A percentile compares a stretch with the other conserved stretches of the same genome.
Conservation (phyloP, 140 eudicot genomes). For the Cichorium intybus region DNA sequence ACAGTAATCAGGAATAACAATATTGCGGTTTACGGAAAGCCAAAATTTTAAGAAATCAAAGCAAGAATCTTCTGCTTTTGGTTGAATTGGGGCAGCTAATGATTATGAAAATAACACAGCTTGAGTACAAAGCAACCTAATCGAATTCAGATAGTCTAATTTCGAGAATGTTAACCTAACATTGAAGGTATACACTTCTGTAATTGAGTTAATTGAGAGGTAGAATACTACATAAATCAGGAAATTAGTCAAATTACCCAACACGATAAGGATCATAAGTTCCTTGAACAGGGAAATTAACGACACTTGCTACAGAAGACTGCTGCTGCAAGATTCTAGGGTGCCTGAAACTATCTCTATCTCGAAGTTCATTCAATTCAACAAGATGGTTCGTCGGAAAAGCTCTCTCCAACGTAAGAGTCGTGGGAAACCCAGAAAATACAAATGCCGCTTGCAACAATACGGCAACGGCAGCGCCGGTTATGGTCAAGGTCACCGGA, state of each 20-base stretch:
- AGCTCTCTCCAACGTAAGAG: constrained; percentile 56
- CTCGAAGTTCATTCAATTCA: constrained; percentile 67
- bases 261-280: constrained; percentile 80
- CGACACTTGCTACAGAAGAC: constrained; percentile 48
- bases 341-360: constrained; percentile 64
- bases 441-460: constrained; percentile 35
- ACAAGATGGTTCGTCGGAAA: constrained; percentile 51
- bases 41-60: constrained; percentile 4
- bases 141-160: background rate
- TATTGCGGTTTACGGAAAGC: background rate
- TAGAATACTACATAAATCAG: background rate
- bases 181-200: background rate
- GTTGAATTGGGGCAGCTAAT: background rate
- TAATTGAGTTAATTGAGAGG: background rate
- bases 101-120: constrained; percentile 7
- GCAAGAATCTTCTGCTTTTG: constrained; percentile 21
- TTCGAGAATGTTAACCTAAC: background rate
- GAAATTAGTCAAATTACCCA: constrained; percentile 87
- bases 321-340: constrained; percentile 64
- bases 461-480: constrained; percentile 8
- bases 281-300: constrained; percentile 77
- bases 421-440: constrained; percentile 39
- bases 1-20: constrained; percentile 5
- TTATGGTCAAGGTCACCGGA: constrained; percentile 19
- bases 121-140: constrained; percentile 6